Percentiles rank a stretch among this genome's conserved stretches.
phyloP scores from a whole-genome alignment of 2,329 filamentous ascomycete genomes.

The Fusarium annulatum region DNA sequence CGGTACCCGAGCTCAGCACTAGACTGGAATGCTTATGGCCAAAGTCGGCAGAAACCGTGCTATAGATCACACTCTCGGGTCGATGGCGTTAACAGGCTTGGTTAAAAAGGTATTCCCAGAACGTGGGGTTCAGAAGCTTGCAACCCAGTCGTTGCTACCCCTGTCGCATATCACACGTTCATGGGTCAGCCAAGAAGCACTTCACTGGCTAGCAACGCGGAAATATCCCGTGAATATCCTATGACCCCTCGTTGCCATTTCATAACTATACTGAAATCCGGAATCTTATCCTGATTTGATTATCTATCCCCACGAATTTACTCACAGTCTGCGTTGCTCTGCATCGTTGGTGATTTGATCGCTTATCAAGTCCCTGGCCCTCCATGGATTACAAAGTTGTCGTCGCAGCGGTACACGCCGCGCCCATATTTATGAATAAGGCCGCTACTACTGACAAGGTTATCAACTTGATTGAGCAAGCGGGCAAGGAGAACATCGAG shows the following conservation, averaged over 20 bases:
- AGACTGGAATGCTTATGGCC: too few species aligned
- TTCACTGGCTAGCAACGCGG: not conserved
- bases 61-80: too few species aligned
- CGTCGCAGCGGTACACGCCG: not conserved
- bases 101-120: too few species aligned
- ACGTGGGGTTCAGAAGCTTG: not conserved
- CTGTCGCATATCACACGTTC: not conserved
- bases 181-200: not conserved
- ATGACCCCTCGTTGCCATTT: not conserved
- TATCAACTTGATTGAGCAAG: not conserved
- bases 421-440: not conserved
- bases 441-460: not conserved
- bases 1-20: too few species aligned
- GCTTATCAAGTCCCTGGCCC: not conserved
- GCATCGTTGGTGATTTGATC: too few species aligned
- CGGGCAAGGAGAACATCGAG: not conserved
- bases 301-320: not conserved
- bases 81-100: too few species aligned
- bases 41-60: too few species aligned
- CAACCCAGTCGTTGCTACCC: not conserved
- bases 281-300: not conserved
- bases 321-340: too few species aligned
- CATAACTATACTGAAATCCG: too few species aligned
- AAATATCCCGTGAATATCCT: not conserved
- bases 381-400: not conserved